Evolutionary conservation across 805 yeast genomes (phyloP), one percentile per base, ranked within the genome.

Genomic region (Saccharomycopsis javanensis): DNA sequence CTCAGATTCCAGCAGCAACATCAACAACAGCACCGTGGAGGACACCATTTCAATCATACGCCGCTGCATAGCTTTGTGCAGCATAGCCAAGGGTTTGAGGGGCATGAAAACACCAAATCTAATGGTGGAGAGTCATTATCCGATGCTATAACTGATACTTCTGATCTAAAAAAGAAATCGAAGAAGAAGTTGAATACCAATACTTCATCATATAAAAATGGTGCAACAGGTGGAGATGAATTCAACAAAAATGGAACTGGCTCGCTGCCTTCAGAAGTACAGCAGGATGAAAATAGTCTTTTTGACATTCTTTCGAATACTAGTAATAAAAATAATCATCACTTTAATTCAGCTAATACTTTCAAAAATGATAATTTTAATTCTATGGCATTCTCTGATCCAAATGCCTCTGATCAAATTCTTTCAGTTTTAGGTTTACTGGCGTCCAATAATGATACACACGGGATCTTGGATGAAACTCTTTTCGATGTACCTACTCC

Each of bases 261-360:
- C 33, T 33, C 42, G 28, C 27, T 54, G 51, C 53, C 56, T 11
- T 34, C 31, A 18, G 33, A 33, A 5, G 42, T 56, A 16, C 57
- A 59, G 20, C 33, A 28, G 15, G 57, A 53, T 16, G 59, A 59
- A 6, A 58, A 58, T 34, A 57, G 59, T 8, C 50, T 59, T 15
- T 42, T 55, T 4, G 61, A 59, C 45, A 53, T 59, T 28, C 54
- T 58, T 46, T 23, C 30, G 11, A 45, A 42, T n/a, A 27, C 13
- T 13, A 50, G 27, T n/a, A 53, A 38, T 42, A 48, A 50, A 8
- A 37, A 34, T 27, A 27, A 28, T n/a, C 25, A 35, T 16, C 34
- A 48, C 15, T 31, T 10, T 16, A 33, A 10, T n/a, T 15, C 34
- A 7, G 28, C 13, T 30, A 25, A 27, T 37, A 16, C 35, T 31